Evolutionary conservation across 1,284 basidiomycete genomes (phyloP).

Genomic region (Pseudozyma sp.): DNA sequence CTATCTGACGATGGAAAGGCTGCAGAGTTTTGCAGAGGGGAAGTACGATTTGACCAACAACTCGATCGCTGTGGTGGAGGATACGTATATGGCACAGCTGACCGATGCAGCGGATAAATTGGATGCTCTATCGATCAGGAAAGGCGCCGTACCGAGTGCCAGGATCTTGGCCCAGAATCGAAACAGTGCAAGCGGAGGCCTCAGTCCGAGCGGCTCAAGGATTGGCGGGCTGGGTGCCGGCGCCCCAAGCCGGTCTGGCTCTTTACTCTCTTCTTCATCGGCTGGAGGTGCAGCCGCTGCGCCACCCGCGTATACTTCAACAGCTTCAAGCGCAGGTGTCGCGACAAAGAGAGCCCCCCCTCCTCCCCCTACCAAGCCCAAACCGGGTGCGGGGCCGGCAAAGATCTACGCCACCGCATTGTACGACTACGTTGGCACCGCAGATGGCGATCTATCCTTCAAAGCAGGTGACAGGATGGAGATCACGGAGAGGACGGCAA

Average conservation of each 20-base stretch:
- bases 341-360: conserved; percentile 81
- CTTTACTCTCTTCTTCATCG: conserved; percentile 14
- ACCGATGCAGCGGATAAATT: conserved; percentile 79
- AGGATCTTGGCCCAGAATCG: conserved; percentile 48
- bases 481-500: conserved; percentile 85
- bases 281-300: conserved; percentile 1
- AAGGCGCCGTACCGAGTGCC: conserved; percentile 53
- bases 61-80: conserved; percentile 75
- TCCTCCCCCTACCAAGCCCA: conserved; percentile 84
- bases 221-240: conserved; percentile 31
- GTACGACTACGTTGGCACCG: conserved; percentile 87
- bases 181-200: conserved; percentile 7
- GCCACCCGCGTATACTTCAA: conserved; percentile 32
- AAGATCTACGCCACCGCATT: conserved; percentile 87
- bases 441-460: conserved; percentile 91
- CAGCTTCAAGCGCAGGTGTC: conserved; percentile 13
- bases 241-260: conserved; percentile 37
- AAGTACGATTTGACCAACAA: conserved; percentile 81
- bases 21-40: conserved; percentile 82
- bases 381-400: conserved; percentile 75
- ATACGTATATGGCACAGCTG: conserved; percentile 82
- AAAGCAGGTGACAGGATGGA: conserved; percentile 92
- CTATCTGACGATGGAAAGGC: conserved; percentile 91
- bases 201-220: conserved; percentile 28
- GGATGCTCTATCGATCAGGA: conserved; percentile 60